Percentiles rank a stretch among this genome's conserved stretches.
Evolutionary conservation across 306 rosid species (phyloP).

Genomic region (Rosa lucieae): DNA sequence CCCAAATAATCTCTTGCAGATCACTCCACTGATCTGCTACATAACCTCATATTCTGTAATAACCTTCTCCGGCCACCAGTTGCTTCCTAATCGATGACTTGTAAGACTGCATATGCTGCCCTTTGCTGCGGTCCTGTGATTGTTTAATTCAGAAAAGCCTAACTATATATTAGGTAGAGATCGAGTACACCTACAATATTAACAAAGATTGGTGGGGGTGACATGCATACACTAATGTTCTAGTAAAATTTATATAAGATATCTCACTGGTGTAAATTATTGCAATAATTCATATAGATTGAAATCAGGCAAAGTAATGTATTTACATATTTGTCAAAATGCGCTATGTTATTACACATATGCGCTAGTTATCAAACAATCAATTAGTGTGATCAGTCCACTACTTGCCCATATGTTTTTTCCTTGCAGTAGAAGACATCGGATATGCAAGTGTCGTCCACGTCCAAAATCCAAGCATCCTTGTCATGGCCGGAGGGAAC

Average conservation of each 20-base stretch:
- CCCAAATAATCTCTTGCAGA: constrained; percentile 55
- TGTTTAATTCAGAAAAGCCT: background rate
- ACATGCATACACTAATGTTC: background rate
- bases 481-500: constrained; percentile 25
- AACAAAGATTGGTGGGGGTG: too few relatives aligned
- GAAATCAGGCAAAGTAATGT: background rate
- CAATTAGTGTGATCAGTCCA: too few relatives aligned
- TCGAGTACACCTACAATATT: too few relatives aligned
- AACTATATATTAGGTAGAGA: background rate
- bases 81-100: constrained; percentile 55
- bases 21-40: constrained; percentile 89
- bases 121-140: constrained; percentile 41
- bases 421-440: constrained; percentile 50
- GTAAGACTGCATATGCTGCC: constrained; percentile 52
- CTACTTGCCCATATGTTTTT: background rate
- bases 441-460: constrained; percentile 77
- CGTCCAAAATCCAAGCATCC: constrained; percentile 51
- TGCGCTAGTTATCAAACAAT: too few relatives aligned
- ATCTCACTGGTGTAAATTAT: background rate
- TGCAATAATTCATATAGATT: background rate
- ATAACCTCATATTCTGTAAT: constrained; percentile 71
- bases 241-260: background rate
- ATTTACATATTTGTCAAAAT: too few relatives aligned
- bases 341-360: too few relatives aligned
- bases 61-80: constrained; percentile 56